Evolutionary conservation across 129 eudicot genomes (phyloP).

Genomic region (Tanacetum coccineum): DNA sequence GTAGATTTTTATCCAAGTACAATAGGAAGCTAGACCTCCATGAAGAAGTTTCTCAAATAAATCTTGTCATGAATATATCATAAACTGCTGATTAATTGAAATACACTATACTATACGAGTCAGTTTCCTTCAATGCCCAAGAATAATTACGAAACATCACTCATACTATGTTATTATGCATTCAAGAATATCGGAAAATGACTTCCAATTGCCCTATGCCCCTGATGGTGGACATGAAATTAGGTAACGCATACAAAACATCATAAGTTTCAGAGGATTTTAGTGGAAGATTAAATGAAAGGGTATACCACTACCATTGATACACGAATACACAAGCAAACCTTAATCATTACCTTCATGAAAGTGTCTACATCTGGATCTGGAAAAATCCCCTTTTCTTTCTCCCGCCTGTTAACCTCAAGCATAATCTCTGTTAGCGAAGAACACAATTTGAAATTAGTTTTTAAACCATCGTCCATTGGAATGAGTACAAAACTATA

Average conservation of each 20-base stretch:
- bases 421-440: slow-evolving; percentile 27
- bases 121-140: too few species aligned
- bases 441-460: background rate
- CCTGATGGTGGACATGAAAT: background rate
- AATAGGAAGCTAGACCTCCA: too few species aligned
- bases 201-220: slow-evolving; percentile 7
- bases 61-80: too few species aligned
- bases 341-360: slow-evolving; percentile 47
- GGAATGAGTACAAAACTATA: slow-evolving; percentile 8
- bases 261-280: background rate
- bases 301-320: background rate
- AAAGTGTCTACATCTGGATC: slow-evolving; percentile 56
- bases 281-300: background rate
- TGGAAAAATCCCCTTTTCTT: slow-evolving; percentile 46
- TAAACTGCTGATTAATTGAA: too few species aligned
- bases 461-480: background rate
- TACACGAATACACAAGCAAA: background rate
- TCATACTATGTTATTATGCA: slow-evolving; percentile 8
- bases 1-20: too few species aligned
- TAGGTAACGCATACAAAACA: background rate
- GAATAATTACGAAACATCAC: background rate
- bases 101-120: too few species aligned
- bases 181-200: background rate
- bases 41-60: too few species aligned
- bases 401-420: slow-evolving; percentile 52